A percentile compares a stretch with the other conserved stretches of the same genome.
These are phyloP conservation scores for Russula compacta DNA, from an alignment of 768 basidiomycete species.

Conservation along the genomic window DNA sequence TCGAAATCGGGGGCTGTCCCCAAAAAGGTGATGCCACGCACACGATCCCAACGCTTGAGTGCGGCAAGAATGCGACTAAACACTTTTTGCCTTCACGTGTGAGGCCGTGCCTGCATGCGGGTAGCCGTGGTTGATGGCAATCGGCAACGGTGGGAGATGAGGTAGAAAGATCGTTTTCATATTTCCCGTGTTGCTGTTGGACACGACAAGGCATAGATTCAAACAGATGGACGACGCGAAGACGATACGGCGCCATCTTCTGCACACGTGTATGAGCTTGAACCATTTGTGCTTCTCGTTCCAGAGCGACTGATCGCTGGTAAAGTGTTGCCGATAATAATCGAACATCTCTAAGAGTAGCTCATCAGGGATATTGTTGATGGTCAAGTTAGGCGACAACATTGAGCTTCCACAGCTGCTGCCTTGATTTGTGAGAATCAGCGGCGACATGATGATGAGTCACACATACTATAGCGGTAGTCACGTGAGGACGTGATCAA, in stretches of 20 bases:
- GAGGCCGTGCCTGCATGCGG: not conserved
- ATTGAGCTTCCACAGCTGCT: too few species aligned
- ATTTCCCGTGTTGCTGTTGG: not conserved
- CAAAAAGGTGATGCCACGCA: not conserved
- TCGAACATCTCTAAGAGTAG: too few species aligned
- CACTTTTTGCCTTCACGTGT: not conserved
- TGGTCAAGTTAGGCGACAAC: too few species aligned
- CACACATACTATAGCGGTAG: too few species aligned
- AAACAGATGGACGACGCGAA: not conserved
- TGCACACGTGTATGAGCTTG: conserved; percentile 1
- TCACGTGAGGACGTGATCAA: too few species aligned
- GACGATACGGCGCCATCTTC: not conserved
- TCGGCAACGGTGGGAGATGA: too few species aligned
- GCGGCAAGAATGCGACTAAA: not conserved
- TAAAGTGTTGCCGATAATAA: too few species aligned
- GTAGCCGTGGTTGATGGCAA: not conserved
- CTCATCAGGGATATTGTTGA: too few species aligned
- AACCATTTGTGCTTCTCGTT: conserved; percentile 20
- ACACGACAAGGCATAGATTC: not conserved
- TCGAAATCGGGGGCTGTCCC: not conserved
- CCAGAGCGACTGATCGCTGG: too few species aligned
- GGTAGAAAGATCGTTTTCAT: not conserved
- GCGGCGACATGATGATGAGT: too few species aligned
- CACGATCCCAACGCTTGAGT: not conserved
- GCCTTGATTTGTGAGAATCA: too few species aligned